phyloP scores from a whole-genome alignment of 257 asterid genomes.

The Nicotiana otophora region DNA sequence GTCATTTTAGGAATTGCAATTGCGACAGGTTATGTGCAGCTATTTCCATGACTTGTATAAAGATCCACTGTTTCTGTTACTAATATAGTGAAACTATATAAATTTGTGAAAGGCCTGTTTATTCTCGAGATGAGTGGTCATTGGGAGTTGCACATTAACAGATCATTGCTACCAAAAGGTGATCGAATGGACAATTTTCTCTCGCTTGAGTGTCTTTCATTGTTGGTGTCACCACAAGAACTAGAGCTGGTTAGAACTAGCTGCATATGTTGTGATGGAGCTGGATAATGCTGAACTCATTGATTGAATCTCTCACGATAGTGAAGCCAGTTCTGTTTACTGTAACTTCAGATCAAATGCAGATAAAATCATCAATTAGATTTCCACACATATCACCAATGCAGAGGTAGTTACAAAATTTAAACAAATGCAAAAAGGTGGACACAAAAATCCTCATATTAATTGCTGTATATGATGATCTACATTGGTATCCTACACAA shows the following conservation, averaged over 20 bases:
- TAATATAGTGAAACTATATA: background rate
- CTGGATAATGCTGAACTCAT: background rate
- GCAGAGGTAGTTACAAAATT: background rate
- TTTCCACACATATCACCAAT: too few species aligned
- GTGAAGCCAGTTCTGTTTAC: too few species aligned
- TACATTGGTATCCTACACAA: background rate
- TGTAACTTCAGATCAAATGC: too few species aligned
- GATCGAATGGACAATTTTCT: background rate
- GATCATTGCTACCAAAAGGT: background rate
- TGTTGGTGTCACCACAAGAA: background rate
- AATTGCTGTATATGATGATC: background rate
- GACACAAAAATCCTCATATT: background rate
- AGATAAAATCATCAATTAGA: too few species aligned
- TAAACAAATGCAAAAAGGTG: background rate
- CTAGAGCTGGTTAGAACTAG: background rate
- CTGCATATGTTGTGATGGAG: background rate
- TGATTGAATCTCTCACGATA: background rate
- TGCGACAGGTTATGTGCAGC: constrained; percentile 90
- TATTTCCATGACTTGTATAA: constrained; percentile 54
- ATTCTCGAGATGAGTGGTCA: background rate
- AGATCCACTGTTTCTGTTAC: background rate
- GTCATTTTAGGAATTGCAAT: constrained; percentile 80
- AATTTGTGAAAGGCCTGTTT: background rate
- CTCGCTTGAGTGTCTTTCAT: background rate
- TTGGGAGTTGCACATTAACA: background rate